Evolutionary conservation across 1,139 yeast genomes (phyloP).

Genomic region (Yamadazyma conglobata): DNA sequence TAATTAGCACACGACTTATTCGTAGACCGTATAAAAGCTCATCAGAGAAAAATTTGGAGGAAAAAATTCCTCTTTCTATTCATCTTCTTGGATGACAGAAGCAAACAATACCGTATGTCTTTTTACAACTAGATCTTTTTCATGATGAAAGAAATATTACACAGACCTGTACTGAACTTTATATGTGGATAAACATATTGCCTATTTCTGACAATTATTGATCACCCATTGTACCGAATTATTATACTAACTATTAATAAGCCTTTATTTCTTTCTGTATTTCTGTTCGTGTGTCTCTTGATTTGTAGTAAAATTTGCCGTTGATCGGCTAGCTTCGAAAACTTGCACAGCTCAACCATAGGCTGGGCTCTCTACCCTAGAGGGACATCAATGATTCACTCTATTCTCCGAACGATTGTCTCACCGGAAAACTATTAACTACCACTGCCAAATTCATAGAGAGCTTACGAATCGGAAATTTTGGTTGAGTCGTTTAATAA

Average conservation of each 20-base stretch:
- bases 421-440: too few relatives aligned
- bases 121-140: not conserved
- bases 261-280: not conserved
- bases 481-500: too few relatives aligned
- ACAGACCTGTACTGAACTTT: slow-evolving; percentile 62
- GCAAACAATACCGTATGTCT: slow-evolving; percentile 1
- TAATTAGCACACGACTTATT: slow-evolving; percentile 1
- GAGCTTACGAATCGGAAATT: too few relatives aligned
- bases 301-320: not conserved
- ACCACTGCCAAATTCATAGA: too few relatives aligned
- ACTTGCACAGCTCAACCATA: not conserved
- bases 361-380: not conserved
- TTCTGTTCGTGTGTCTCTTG: not conserved
- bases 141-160: slow-evolving; percentile 46
- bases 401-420: too few relatives aligned
- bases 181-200: slow-evolving; percentile 39
- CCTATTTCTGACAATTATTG: slow-evolving; percentile 24
- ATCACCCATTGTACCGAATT: not conserved
- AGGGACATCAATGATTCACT: not conserved
- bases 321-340: not conserved
- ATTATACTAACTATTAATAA: not conserved
- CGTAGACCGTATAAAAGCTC: slow-evolving; percentile 1
- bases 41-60: slow-evolving; percentile 1
- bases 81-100: too few relatives aligned
- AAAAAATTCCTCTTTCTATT: not conserved